Evolutionary conservation across 1,284 basidiomycete species (phyloP).

Genomic region (Erythrobasidium hasegawianum): DNA sequence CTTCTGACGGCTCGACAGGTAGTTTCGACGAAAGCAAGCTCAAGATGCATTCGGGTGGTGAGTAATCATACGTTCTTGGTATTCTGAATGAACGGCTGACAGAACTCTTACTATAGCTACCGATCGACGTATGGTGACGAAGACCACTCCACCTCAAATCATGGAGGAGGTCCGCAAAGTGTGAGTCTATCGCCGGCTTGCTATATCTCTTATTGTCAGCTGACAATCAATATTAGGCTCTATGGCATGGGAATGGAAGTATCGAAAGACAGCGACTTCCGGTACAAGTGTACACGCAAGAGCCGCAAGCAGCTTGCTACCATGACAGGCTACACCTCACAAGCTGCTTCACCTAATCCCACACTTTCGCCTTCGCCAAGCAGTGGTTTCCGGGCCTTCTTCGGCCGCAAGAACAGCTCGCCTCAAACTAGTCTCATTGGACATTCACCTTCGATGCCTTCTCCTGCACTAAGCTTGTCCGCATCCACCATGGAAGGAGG

Average conservation of each 20-base stretch:
- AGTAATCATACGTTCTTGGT: constrained; percentile 22
- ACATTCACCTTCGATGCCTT: constrained; percentile 32
- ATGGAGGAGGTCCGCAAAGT: constrained; percentile 68
- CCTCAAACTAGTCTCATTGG: constrained; percentile 9
- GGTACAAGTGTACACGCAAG: constrained; percentile 50
- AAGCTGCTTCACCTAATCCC: constrained; percentile 43
- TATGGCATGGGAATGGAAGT: constrained; percentile 87
- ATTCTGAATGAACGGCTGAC: constrained; percentile 30
- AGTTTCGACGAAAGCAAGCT: constrained; percentile 31
- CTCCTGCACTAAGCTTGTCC: constrained; percentile 34
- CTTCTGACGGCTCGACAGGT: constrained; percentile 8
- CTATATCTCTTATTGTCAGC: background rate
- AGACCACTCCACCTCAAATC: constrained; percentile 74
- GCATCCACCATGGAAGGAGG: constrained; percentile 25
- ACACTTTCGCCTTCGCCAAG: constrained; percentile 32
- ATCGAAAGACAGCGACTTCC: constrained; percentile 79
- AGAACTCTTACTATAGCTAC: constrained; percentile 59
- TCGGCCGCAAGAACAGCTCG: constrained; percentile 35
- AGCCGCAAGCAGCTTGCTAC: constrained; percentile 45
- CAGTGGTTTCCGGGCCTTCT: constrained; percentile 35
- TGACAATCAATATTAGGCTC: constrained; percentile 48
- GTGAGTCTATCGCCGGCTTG: constrained; percentile 8
- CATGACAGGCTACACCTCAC: constrained; percentile 41
- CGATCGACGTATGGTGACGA: constrained; percentile 86
- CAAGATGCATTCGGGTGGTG: constrained; percentile 39